A percentile compares a stretch with the other conserved stretches of the same genome.
Evolutionary conservation across 352 stramenopile genomes (phyloP).

Genomic region (Lagenidium giganteum): DNA sequence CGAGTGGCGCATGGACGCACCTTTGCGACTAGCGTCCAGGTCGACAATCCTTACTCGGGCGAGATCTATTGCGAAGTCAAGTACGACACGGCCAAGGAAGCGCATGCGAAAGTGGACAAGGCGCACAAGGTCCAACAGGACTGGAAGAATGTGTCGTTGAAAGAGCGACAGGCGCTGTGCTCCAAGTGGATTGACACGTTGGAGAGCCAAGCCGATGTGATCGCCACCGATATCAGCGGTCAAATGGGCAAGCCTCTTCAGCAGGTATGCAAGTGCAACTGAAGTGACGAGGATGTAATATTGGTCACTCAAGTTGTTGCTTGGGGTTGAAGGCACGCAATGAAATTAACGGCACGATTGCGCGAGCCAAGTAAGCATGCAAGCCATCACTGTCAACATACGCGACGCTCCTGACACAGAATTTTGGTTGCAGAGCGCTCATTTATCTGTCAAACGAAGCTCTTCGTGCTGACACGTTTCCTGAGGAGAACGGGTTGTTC

Average conservation of each 20-base stretch:
- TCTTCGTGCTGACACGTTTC: slow-evolving; percentile 48
- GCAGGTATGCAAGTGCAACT: too few species aligned
- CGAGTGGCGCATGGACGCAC: too few species aligned
- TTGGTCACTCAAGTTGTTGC: too few species aligned
- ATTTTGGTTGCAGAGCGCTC: slow-evolving; percentile 51
- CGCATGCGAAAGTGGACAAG: slow-evolving; percentile 43
- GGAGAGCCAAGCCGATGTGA: slow-evolving; percentile 35
- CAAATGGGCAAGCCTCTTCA: slow-evolving; percentile 77
- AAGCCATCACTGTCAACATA: not conserved
- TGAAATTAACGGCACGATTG: slow-evolving; percentile 59
- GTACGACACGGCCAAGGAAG: slow-evolving; percentile 36
- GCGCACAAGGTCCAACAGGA: slow-evolving; percentile 42
- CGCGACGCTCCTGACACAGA: not conserved
- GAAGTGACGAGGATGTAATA: too few species aligned
- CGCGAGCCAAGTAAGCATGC: slow-evolving; percentile 48
- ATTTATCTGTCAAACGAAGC: slow-evolving; percentile 59
- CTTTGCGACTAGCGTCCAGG: slow-evolving; percentile 33
- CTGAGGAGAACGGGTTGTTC: slow-evolving; percentile 48
- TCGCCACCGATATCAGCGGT: slow-evolving; percentile 62
- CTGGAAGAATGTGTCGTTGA: slow-evolving; percentile 42
- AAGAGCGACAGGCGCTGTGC: slow-evolving; percentile 44
- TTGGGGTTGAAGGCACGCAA: too few species aligned
- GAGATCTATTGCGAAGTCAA: slow-evolving; percentile 44
- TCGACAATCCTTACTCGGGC: slow-evolving; percentile 66
- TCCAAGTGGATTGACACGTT: slow-evolving; percentile 47